Evolutionary conservation across 345 rosid species (phyloP).

Genomic region (Salix brachista): DNA sequence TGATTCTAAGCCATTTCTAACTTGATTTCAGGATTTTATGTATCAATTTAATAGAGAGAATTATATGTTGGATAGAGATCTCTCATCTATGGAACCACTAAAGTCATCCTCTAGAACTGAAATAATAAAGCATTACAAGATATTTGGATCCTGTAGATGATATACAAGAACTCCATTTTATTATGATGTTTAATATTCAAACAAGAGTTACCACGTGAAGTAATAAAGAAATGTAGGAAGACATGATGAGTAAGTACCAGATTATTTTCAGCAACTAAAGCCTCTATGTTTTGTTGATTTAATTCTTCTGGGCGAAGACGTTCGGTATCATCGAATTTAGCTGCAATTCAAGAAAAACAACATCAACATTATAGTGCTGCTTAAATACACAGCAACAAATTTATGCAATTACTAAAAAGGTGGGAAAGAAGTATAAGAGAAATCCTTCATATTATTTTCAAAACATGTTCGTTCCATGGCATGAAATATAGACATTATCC

Average conservation of each 20-base stretch:
- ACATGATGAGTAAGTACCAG: slow-evolving; percentile 45
- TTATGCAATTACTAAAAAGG: too few species aligned
- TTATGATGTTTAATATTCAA: not conserved
- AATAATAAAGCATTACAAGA: slow-evolving; percentile 2
- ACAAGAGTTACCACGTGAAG: not conserved
- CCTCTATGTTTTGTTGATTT: slow-evolving; percentile 97
- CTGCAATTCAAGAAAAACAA: slow-evolving; percentile 39
- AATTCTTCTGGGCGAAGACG: slow-evolving; percentile 95
- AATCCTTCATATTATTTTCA: not conserved
- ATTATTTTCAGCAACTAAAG: slow-evolving; percentile 93
- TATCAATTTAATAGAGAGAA: not conserved
- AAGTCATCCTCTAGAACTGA: not conserved
- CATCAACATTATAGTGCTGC: slow-evolving; percentile 1
- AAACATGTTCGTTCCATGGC: not conserved
- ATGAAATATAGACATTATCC: not conserved
- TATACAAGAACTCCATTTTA: not conserved
- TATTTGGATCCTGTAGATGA: not conserved
- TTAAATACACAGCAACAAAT: not conserved
- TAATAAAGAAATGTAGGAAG: not conserved
- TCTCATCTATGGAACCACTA: slow-evolving; percentile 1
- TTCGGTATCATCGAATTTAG: slow-evolving; percentile 71
- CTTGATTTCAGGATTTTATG: not conserved
- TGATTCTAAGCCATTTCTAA: not conserved
- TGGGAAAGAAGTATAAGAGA: not conserved
- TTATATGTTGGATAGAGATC: not conserved